Evolutionary conservation across 108 stramenopile genomes (phyloP).

Genomic region (Bacterosira constricta): DNA sequence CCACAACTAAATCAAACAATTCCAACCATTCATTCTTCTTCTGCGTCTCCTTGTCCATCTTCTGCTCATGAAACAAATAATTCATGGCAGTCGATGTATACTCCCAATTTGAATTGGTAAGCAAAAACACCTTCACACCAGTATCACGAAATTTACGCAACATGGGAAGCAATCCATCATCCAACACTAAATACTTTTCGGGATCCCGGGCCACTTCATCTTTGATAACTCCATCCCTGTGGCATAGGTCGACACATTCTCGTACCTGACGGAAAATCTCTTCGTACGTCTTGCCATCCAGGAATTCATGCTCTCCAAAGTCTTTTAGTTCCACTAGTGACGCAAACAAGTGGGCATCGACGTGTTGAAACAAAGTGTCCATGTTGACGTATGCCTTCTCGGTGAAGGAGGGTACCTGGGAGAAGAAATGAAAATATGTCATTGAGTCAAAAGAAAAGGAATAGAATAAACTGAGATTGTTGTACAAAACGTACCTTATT

Average conservation of each 20-base stretch:
- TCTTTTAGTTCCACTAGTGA: conserved; percentile 89
- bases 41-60: conserved; percentile 65
- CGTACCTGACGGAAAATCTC: conserved; percentile 88
- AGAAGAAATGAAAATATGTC: no score
- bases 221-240: conserved; percentile 97
- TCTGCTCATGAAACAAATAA: conserved; percentile 65
- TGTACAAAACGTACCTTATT: no score
- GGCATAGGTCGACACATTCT: conserved; percentile 93
- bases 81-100: conserved; percentile 96
- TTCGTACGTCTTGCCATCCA: conserved; percentile 90
- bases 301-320: conserved; percentile 69
- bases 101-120: conserved; percentile 96
- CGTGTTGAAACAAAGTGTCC: conserved; percentile 94
- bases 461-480: no score
- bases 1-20: conserved; percentile 93
- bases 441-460: no score
- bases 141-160: conserved; percentile 66
- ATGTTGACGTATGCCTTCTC: conserved; percentile 91
- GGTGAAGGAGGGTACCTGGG: conserved; percentile 84
- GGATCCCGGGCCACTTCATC: conserved; percentile 89
- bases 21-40: conserved; percentile 91
- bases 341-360: conserved; percentile 87
- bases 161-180: conserved; percentile 90
- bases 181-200: conserved; percentile 85
- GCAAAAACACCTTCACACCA: conserved; percentile 91